Percentiles rank a stretch among this genome's conserved stretches.
These are phyloP conservation scores for Coprinopsis marcescibilis DNA, from an alignment of 768 basidiomycete species.

Conservation along the genomic window DNA sequence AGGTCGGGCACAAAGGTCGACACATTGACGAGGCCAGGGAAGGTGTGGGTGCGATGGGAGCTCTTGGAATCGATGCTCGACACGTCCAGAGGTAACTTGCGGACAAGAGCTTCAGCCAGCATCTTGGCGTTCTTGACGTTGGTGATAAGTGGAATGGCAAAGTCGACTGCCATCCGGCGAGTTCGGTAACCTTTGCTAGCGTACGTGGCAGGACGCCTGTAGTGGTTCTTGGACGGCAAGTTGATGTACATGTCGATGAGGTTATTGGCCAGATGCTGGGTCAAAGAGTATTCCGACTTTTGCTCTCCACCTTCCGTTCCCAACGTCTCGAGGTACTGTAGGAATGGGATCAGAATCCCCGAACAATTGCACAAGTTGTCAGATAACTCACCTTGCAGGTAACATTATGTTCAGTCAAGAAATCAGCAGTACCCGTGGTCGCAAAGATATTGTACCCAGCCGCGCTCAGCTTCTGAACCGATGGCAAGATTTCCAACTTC, in stretches of 20 bases:
- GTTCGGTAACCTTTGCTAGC: conserved; percentile 95
- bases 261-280: conserved; percentile 94
- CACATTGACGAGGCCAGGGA: conserved; percentile 90
- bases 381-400: conserved; percentile 71
- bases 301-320: conserved; percentile 71
- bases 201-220: conserved; percentile 94
- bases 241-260: conserved; percentile 99
- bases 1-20: conserved; percentile 80
- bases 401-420: conserved; percentile 94
- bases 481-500: conserved; percentile 93
- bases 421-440: conserved; percentile 95
- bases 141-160: conserved; percentile 93
- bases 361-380: background rate
- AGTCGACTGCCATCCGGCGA: conserved; percentile 98
- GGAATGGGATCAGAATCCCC: conserved; percentile 1
- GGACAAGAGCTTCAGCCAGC: conserved; percentile 86
- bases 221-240: conserved; percentile 95
- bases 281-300: conserved; percentile 96
- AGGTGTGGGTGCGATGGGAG: conserved; percentile 82
- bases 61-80: conserved; percentile 91
- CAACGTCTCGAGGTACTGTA: conserved; percentile 84
- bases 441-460: conserved; percentile 97
- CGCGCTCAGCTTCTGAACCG: conserved; percentile 89
- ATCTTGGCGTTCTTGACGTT: conserved; percentile 99
- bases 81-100: conserved; percentile 87